Evolutionary conservation across 192 early-diverging fungal species (phyloP).

Genomic region (Dispira simplex): DNA sequence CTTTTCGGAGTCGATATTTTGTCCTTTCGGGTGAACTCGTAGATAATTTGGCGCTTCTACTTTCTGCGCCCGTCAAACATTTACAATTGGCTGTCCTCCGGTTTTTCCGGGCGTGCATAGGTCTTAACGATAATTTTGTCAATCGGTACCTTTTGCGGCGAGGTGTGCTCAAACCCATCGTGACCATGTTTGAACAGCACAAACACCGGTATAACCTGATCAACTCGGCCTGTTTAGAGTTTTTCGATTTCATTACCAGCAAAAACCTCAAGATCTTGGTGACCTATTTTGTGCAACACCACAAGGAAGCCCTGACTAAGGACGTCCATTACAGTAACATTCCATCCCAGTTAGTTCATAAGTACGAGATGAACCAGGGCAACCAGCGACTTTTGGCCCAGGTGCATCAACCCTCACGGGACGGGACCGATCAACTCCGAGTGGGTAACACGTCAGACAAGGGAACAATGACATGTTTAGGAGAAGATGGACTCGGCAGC

Average conservation of each 20-base stretch:
- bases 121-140: conserved; percentile 71
- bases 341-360: conserved; percentile 34
- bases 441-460: too few relatives aligned
- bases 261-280: conserved; percentile 56
- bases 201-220: conserved; percentile 63
- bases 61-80: conserved; percentile 46
- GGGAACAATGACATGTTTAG: too few relatives aligned
- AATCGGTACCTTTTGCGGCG: conserved; percentile 58
- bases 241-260: conserved; percentile 67
- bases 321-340: conserved; percentile 44
- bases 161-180: conserved; percentile 49
- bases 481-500: too few relatives aligned
- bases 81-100: conserved; percentile 65
- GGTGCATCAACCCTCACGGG: conserved; percentile 13
- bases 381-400: conserved; percentile 13
- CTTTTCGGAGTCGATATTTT: conserved; percentile 60
- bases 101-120: conserved; percentile 62
- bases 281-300: conserved; percentile 44
- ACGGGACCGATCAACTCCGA: conserved; percentile 8
- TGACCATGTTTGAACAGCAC: conserved; percentile 41
- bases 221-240: conserved; percentile 80
- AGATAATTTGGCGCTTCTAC: conserved; percentile 41
- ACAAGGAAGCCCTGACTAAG: conserved; percentile 35
- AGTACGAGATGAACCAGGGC: conserved; percentile 51
- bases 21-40: conserved; percentile 45